Evolutionary conservation across 1,284 basidiomycete genomes (phyloP).

Genomic region (Pterulicium gracile): DNA sequence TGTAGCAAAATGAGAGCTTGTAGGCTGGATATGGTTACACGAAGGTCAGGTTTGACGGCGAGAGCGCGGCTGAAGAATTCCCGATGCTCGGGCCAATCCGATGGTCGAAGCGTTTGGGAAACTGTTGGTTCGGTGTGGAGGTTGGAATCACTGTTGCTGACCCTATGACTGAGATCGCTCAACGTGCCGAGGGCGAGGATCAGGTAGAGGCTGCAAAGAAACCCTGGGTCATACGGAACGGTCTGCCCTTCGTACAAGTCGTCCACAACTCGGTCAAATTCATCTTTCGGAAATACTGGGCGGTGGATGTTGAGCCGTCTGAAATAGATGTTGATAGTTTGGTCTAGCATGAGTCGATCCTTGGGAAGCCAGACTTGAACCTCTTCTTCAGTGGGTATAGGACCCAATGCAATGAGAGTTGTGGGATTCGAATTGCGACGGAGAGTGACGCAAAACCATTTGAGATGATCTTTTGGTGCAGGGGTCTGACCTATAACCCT

Average conservation of each 20-base stretch:
- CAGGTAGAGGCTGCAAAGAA: constrained; percentile 64
- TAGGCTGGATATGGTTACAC: constrained; percentile 67
- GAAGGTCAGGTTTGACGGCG: constrained; percentile 64
- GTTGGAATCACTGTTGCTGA: constrained; percentile 32
- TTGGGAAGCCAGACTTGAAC: constrained; percentile 62
- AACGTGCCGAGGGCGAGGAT: constrained; percentile 70
- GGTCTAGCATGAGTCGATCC: constrained; percentile 51
- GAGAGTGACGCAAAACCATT: constrained; percentile 47
- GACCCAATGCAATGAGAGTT: constrained; percentile 17
- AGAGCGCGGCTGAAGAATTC: constrained; percentile 74
- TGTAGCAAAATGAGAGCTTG: constrained; percentile 74
- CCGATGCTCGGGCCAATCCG: constrained; percentile 68
- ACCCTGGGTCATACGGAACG: constrained; percentile 57
- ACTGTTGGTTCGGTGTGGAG: constrained; percentile 18
- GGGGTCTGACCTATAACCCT: constrained; percentile 41
- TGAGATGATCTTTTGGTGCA: constrained; percentile 46
- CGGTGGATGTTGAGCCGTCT: constrained; percentile 64
- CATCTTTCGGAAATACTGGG: constrained; percentile 54
- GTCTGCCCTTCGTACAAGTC: constrained; percentile 50
- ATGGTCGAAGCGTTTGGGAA: constrained; percentile 51
- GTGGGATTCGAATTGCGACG: constrained; percentile 30
- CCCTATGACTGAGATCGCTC: constrained; percentile 65
- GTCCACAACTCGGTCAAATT: constrained; percentile 52
- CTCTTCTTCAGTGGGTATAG: constrained; percentile 19
- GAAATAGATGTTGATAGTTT: constrained; percentile 63